Evolutionary conservation across 2,329 filamentous ascomycete genomes (phyloP), one percentile per base, ranked within the genome.

Genomic region (Fusarium nematophilum): DNA sequence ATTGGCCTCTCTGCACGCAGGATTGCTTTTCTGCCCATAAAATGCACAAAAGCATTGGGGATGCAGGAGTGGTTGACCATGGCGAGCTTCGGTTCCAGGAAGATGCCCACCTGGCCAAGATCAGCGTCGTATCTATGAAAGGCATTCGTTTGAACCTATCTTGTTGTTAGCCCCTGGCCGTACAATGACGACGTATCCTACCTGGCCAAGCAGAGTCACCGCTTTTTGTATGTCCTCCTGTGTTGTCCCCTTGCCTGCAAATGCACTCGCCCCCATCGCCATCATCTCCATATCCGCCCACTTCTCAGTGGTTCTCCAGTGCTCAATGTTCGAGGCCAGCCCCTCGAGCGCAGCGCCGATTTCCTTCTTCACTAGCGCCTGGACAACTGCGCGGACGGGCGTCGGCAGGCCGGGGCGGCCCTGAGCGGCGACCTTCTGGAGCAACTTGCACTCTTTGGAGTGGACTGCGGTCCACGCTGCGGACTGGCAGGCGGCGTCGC

Each of bases 61-160:
- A 81, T 69, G 59, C 86, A 89, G 0, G 85, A 86, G 68, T 89
- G 86, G 59, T 89, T 89, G 17, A 80, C 79, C 80, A 87, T 86
- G 53, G 85, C 82, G 34, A 87, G 74, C 4, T 71, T 78, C 1
- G 83, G 77, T 59, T 87, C 82, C 30, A 88, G 73, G 57, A 85
- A 88, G 25, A 86, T 75, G 18, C 84, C 85, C 1, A 80, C 76
- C 49, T 82, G 76, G 1, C 78, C 81, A 7, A 82, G 70, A 63
- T 88, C 84, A 3, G 74, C 70, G 46, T 87, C 84, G 21, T 77
- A 76, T 46, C 83, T 76, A 65, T 85, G 83, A 68, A 89, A 89
- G 4, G 84, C 79, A 71, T 89, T 89, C 30, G 85, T 85, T 68
- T 86, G 79, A 54, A 87, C 80, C 85, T 88, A 53, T 15, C 1